Base-by-base conservation (phyloP, 1,284 basidiomycete species). In the Boletellus deceptivus region DNA sequence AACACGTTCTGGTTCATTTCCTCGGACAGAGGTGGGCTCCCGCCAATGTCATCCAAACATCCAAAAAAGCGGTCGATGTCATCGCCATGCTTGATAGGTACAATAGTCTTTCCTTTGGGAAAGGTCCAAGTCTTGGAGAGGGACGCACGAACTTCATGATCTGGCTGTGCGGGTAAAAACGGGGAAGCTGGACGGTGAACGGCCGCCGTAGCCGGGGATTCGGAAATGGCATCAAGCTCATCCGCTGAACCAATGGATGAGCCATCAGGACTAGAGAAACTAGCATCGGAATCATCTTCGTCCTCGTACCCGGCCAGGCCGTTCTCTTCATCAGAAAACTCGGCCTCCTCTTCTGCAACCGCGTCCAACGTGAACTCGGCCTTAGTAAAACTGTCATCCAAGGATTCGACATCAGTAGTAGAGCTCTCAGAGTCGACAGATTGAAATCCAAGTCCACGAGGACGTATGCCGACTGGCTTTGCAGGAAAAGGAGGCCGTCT, bases 81-180 rank as follows among this genome's bases (percentile, higher is more conserved):
- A 17, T 64, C 64, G 2, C 59, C 60, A 18, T 44, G 57, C 18
- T 45, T 52, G 43, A 59, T 36, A 9, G 57, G 51, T 13, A 58
- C 50, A 20, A 61, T 46, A 17, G 59, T 46, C 33, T 65, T 67
- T 37, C 68, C 73, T 33, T 65, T 71, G 1, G 86, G 84, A 70
- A 90, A 90, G 0, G 83, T 84, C 88, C 88, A 90, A 0, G 74
- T 73, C 67, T 78, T 83, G 22, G 79, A 79, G 22, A 88, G 72
- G 0, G 85, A 84, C 2, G 72, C 68, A 16, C 54, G 63, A 22
- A 70, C 62, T n/a, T 52, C 55, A 54, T 78, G 65, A 16, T 43
- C 55, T n/a, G 54, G 60, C 49, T 55, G 58, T 4, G 49, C 39
- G 16, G 62, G 59, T 5, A 51, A 49, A 24, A 56, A 25, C 20